Evolutionary conservation across 2,329 filamentous ascomycete genomes (phyloP), one percentile per base, ranked within the genome.

Genomic region (Microascus cirrosus): DNA sequence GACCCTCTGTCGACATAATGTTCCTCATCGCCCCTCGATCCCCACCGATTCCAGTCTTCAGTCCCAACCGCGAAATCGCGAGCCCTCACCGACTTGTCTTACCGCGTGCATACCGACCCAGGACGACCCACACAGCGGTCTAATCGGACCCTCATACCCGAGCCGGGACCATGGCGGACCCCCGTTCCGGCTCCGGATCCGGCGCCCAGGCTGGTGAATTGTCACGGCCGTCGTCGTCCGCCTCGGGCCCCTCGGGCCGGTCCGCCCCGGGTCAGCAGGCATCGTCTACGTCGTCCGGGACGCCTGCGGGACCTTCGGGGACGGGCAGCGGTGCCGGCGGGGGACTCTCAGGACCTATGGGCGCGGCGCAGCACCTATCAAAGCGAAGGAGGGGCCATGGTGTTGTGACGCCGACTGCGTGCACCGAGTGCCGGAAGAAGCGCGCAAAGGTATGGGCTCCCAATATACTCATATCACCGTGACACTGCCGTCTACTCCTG

Each of bases 361-460:
- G 20, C 22, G 28, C 42, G 18, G 55, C 65, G 28, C 58, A 63
- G 34, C 67, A 72, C 57, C 65, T 70, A 22, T 77, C 77, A 2
- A 83, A 82, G 65, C 72, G 80, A 18, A 73, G 77, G 54, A 74
- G 81, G 54, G 81, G 80, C 1, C 64, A 80, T 3, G 81, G 81
- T 20, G 69, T 82, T 1, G 79, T 83, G 13, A 83, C 81, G 4
- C 78, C 79, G 50, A 83, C 83, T 67, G 81, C 81, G 25, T 83
- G 81, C 65, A 83, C 78, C 20, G 81, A 83, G 65, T 83, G 81
- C 63, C 77, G 80, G 58, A 83, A 83, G 70, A 83, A 83, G 68
- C 79, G 81, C 59, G 80, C 81, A 63, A 83, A 83, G 75, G 80
- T 81, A 70, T 36, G 69, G 61, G 18, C 42, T 59, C 20, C 18